Evolutionary conservation across 1,284 basidiomycete genomes (phyloP), one percentile per base, ranked within the genome.

Genomic region (Boletus subluridellus): DNA sequence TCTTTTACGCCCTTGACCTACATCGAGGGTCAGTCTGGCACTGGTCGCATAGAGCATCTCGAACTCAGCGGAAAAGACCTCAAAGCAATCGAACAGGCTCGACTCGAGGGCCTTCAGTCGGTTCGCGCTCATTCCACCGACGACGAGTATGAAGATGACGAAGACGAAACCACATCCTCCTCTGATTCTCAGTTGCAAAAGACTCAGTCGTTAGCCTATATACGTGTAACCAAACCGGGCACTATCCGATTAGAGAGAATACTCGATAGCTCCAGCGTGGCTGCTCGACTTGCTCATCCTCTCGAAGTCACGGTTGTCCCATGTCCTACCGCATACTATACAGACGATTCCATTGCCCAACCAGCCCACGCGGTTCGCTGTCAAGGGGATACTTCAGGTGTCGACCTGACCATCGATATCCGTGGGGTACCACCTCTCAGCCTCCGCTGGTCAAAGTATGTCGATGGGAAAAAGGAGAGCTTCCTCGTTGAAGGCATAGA

Each of bases 401-500:
- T 87, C 12, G 77, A 86, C 58, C 76, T 91, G 50, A 78, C 77
- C 57, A 86, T 94, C 65, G 80, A 86, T 58, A 86, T 92, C 8
- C 79, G 79, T 59, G 93, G 93, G 8, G 86, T 94, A 1, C 87
- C 91, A 24, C 89, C 92, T 5, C 79, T 95, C 61, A 88, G 84
- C 65, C 78, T 94, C 50, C 81, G 83, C 42, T 95, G 91, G 90
- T 80, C 82, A 66, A 86, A 85, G 68, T 82, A 85, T 46, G 74
- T 86, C 57, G 82, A 87, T 65, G 82, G 83, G 44, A 77, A 78
- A 58, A 77, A 78, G 52, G 87, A 92, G 65, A 77, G 82, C 46
- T 92, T 90, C 57, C 76, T 88, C 32, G 89, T 94, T 11, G 91
- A 94, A 69, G 92, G 91, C 2, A 93, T 95, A 55, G 89, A 94